A percentile compares a stretch with the other conserved stretches of the same genome.
phyloP scores from a whole-genome alignment of 1,139 yeast genomes.

The Geotrichum cucujoidarum region DNA sequence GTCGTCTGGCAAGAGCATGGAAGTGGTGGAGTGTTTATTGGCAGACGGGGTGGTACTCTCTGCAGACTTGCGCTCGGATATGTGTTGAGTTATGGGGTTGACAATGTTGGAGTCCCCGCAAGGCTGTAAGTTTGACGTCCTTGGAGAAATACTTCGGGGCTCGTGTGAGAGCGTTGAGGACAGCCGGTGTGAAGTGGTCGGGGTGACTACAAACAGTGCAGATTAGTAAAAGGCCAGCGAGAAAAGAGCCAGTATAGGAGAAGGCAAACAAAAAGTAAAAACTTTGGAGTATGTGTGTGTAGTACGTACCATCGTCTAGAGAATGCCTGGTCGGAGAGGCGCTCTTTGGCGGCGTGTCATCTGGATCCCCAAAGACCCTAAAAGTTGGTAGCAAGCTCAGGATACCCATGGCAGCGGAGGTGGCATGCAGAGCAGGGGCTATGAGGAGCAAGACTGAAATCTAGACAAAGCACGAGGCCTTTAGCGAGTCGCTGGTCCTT shows the following conservation, averaged over 20 bases:
- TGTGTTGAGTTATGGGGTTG: too few relatives aligned
- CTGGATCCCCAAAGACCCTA: neutral
- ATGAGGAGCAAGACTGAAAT: too few relatives aligned
- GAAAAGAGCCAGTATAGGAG: neutral
- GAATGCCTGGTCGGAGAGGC: neutral
- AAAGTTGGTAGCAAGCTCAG: neutral
- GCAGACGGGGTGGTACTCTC: too few relatives aligned
- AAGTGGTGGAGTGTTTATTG: neutral
- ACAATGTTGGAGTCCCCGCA: too few relatives aligned
- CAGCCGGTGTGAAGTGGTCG: neutral
- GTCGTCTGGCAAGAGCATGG: neutral
- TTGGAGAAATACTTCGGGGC: neutral
- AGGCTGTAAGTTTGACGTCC: neutral
- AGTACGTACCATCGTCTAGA: neutral
- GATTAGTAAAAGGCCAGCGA: neutral
- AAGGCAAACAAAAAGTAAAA: neutral
- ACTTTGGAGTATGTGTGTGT: too few relatives aligned
- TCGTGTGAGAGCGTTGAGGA: neutral
- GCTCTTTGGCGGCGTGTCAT: neutral
- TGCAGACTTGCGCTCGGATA: too few relatives aligned
- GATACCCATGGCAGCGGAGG: constrained; percentile 5
- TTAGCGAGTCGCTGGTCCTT: too few relatives aligned
- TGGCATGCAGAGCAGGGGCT: too few relatives aligned
- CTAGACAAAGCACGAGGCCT: too few relatives aligned
- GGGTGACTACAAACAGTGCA: neutral